Conservation (phyloP, 2,329 filamentous ascomycete species). For the Achaetomium macrosporum region DNA sequence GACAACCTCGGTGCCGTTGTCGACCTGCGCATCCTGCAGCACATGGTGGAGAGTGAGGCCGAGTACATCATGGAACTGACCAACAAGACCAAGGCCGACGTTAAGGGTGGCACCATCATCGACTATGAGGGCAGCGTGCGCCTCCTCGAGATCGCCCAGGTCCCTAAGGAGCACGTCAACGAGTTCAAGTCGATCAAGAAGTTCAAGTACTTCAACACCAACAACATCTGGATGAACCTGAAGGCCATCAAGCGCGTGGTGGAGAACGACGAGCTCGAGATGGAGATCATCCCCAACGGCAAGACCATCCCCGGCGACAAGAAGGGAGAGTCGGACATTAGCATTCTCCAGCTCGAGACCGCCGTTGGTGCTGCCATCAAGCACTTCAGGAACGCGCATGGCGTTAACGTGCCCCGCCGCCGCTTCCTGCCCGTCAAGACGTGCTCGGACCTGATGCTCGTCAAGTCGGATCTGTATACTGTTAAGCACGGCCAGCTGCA, state of each 20-base stretch:
- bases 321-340: conserved; percentile 98
- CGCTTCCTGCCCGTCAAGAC: conserved; percentile 99
- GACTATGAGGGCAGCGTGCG: conserved; percentile 97
- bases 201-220: conserved; percentile 99
- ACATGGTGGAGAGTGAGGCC: conserved; percentile 95
- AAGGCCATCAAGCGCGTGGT: conserved; percentile 97
- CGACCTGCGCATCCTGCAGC: conserved; percentile 94
- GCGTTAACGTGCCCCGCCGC: conserved; percentile 95
- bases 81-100: conserved; percentile 99
- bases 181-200: conserved; percentile 99
- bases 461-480: conserved; percentile 99
- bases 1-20: conserved; percentile 98
- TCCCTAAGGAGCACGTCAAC: conserved; percentile 99
- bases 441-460: conserved; percentile 97
- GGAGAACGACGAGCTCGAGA: conserved; percentile 95
- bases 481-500: conserved; percentile 97
- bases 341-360: conserved; percentile 96
- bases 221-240: conserved; percentile 99
- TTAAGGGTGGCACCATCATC: conserved; percentile 99
- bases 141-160: conserved; percentile 96
- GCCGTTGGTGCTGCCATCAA: conserved; percentile 97
- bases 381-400: conserved; percentile 97
- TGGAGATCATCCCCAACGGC: conserved; percentile 99
- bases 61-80: conserved; percentile 99
- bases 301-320: conserved; percentile 98